Evolutionary conservation across 192 early-diverging fungal species (phyloP), one percentile per base, ranked within the genome.

Genomic region (Linnemannia exigua): DNA sequence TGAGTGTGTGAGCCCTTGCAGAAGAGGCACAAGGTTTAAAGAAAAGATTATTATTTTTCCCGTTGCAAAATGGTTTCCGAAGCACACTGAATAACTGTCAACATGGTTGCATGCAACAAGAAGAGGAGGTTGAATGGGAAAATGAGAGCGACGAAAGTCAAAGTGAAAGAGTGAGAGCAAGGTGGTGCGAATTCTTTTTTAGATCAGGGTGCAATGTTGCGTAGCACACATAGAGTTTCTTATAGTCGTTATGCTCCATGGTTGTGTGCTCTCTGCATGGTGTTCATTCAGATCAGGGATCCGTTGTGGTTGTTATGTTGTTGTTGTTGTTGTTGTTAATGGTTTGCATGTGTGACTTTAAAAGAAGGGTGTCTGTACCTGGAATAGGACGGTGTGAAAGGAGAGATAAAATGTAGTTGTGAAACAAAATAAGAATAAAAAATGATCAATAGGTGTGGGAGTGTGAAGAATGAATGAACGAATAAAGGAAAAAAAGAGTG

Each of bases 131-230:
- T 31, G 58, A 31, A 63, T 15, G 58, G 28, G 19, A 22, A 54
- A 50, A 31, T 63, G 58, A 31, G 58, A 63, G 58, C 58, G 48
- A 63, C 15, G 58, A 31, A 25, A 6, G 12, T 3, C 5, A 15
- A 4, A 33, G 58, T 15, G 58, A 44, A 44, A n/a, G n/a, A n/a
- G n/a, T n/a, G 41, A 44, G 41, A 44, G 41, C 41, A 44, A 44
- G 9, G 41, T 3, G 3, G 41, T 44, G 41, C 9, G 3, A 6
- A 4, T 63, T 63, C 28, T n/a, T 63, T 31, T 63, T 63, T 63
- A 63, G 58, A 63, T 63, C 58, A 63, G n/a, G 58, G 28, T 33
- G 58, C 58, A 63, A 11, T 61, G 54, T 61, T n/a, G n/a, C n/a
- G n/a, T n/a, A n/a, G n/a, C 54, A 61, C 25, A 61, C 54, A 61